These are phyloP conservation scores for Malus domestica DNA, from an alignment of 306 rosid genomes.

Conservation along the genomic window DNA sequence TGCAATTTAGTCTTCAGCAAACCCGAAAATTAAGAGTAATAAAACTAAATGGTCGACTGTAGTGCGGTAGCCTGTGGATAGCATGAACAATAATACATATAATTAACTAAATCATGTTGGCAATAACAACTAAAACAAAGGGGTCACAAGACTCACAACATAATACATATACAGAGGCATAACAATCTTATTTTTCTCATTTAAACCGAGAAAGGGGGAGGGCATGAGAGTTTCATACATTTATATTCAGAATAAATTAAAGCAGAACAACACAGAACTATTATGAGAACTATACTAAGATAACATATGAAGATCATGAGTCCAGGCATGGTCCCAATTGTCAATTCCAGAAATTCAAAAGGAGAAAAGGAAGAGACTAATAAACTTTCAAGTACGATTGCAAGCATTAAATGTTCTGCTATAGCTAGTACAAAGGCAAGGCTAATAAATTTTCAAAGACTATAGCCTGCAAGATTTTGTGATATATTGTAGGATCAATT, in stretches of 20 bases:
- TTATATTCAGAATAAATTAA: background rate
- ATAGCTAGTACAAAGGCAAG: background rate
- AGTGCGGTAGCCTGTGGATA: background rate
- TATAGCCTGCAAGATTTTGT: background rate
- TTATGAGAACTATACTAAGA: background rate
- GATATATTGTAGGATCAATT: background rate
- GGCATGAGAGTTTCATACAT: background rate
- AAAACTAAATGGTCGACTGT: background rate
- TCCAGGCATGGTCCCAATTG: background rate
- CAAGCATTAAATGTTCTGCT: background rate
- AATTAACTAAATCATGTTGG: background rate
- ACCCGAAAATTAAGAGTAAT: background rate
- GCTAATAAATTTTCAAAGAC: background rate
- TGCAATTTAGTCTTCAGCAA: background rate
- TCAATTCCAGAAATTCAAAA: background rate
- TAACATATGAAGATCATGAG: background rate
- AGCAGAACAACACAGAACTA: background rate
- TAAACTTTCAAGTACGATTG: no score
- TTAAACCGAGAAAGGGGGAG: background rate
- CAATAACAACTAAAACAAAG: background rate
- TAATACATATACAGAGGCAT: background rate
- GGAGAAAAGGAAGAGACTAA: background rate
- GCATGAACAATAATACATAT: background rate
- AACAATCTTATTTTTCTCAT: background rate
- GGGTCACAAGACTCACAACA: background rate